These are phyloP conservation scores for Pseudonitzschia delicatissima DNA, from an alignment of 108 stramenopile genomes.

Conservation along the genomic window DNA sequence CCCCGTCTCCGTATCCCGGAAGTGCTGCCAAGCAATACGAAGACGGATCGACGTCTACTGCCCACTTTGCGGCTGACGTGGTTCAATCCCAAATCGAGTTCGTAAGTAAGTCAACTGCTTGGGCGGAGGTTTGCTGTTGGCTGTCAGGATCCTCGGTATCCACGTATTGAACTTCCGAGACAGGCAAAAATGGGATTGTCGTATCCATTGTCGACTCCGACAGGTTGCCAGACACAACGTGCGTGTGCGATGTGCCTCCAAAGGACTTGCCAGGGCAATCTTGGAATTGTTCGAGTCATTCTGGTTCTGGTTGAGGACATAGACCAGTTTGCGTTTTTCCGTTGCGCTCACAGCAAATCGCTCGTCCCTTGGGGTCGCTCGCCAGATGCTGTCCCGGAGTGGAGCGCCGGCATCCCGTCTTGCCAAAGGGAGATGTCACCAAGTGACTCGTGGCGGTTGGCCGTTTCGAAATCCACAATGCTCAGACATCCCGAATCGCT, in stretches of 20 bases:
- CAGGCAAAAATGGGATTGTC: conserved; percentile 97
- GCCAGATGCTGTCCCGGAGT: conserved; percentile 97
- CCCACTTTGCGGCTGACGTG: conserved; percentile 94
- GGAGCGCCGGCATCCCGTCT: conserved; percentile 87
- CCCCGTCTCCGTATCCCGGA: conserved; percentile 87
- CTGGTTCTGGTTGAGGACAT: conserved; percentile 71
- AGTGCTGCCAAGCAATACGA: conserved; percentile 88
- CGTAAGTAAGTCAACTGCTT: conserved; percentile 93
- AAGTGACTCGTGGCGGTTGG: conserved; percentile 1
- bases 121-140: conserved; percentile 4
- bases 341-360: conserved; percentile 83
- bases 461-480: conserved; percentile 76
- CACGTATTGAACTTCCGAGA: conserved; percentile 92
- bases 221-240: conserved; percentile 80
- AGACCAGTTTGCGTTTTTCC: conserved; percentile 97
- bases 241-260: conserved; percentile 93
- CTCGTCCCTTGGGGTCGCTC: conserved; percentile 92
- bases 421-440: conserved; percentile 58
- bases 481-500: conserved; percentile 87
- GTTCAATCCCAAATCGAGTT: conserved; percentile 97
- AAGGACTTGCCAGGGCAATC: conserved; percentile 89
- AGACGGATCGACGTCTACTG: conserved; percentile 57
- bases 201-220: conserved; percentile 95
- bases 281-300: background rate
- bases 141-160: conserved; percentile 63